Base-by-base conservation (phyloP, 2,329 filamentous ascomycete species). In the Alternaria incomplexa region DNA sequence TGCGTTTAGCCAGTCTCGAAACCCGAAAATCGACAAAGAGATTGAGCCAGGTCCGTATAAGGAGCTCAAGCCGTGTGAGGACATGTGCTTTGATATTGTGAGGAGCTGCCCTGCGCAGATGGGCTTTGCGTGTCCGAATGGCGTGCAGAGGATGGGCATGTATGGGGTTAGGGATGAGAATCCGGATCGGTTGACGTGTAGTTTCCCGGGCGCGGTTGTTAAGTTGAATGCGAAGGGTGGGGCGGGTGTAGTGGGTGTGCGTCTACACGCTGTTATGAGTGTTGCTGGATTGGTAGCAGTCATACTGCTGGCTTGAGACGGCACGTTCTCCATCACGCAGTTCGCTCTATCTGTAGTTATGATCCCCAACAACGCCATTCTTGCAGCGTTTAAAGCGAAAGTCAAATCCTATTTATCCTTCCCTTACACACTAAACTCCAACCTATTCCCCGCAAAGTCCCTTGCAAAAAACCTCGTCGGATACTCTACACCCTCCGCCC, bases 1-100 rank as follows among this genome's bases (percentile, higher is more conserved):
- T 5, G 82, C 81, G 4, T 82, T 78, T 56, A 89, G 86, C 60
- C 79, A 82, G 9, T 92, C 90, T 12, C 87, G 94, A 17, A 95
- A 93, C 72, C 76, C 85, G 0, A 81, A 87, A 51, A 96, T 98
- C 69, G 93, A 97, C 73, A 72, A 83, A 3, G 69, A 82, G 1
- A 88, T 98, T 62, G 81, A 85, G 65, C 94, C 96, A 0, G 96
- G 96, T 0, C 96, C 96, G 0, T 98, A 99, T 81, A 96, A 94
- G 76, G 96, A 99, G 82, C 84, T 98, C 20, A 83, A 97, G 9
- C 96, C 96, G 0, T 98, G 95, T 74, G 88, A 92, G 64, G 91
- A 97, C 67, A 82, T 97, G 54, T 99, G 96, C 82, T 96, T 93
- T 77, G 88, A 90, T 57, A 85, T 99, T 2, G 92, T 97, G 11